These are phyloP conservation scores for Yamadazyma mexicana DNA, from an alignment of 1,139 yeast species.

Conservation along the genomic window DNA sequence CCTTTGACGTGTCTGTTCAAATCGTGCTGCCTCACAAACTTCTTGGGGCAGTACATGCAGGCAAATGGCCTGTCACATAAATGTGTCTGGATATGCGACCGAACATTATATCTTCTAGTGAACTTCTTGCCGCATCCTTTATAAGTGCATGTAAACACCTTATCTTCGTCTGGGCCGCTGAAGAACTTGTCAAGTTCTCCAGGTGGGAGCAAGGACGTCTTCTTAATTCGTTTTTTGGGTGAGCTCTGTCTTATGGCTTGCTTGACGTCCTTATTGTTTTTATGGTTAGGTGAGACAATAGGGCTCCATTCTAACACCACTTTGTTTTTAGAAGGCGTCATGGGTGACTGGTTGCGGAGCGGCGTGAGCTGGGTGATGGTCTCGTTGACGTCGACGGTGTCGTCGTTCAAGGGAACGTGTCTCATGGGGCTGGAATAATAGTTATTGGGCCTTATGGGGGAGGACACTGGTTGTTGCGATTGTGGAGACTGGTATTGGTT, in stretches of 20 bases:
- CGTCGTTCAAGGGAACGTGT: constrained; percentile 22
- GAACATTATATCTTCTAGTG: constrained; percentile 87
- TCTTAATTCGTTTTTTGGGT: constrained; percentile 48
- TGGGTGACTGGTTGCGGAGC: constrained; percentile 29
- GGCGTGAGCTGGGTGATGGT: constrained; percentile 46
- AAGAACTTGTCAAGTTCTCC: constrained; percentile 87
- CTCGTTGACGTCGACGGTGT: constrained; percentile 40
- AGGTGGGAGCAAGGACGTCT: constrained; percentile 79
- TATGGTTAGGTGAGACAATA: constrained; percentile 46
- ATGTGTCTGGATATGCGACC: constrained; percentile 97
- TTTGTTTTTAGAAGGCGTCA: constrained; percentile 37
- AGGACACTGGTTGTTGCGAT: constrained; percentile 27
- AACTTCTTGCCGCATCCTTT: constrained; percentile 82
- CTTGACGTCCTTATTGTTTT: constrained; percentile 36
- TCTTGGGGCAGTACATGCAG: constrained; percentile 61
- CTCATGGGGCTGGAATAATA: constrained; percentile 26
- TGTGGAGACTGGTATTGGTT: constrained; percentile 30
- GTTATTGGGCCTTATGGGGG: constrained; percentile 29
- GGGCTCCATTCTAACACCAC: constrained; percentile 57
- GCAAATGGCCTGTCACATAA: constrained; percentile 87
- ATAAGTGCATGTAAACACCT: constrained; percentile 69
- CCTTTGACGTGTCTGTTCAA: constrained; percentile 86
- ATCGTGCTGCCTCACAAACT: constrained; percentile 90
- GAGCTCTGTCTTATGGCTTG: constrained; percentile 42
- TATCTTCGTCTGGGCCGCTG: constrained; percentile 73